Evolutionary conservation across 495 filamentous ascomycete genomes (phyloP), one percentile per base, ranked within the genome.

Genomic region (Achaetomiella virescens): DNA sequence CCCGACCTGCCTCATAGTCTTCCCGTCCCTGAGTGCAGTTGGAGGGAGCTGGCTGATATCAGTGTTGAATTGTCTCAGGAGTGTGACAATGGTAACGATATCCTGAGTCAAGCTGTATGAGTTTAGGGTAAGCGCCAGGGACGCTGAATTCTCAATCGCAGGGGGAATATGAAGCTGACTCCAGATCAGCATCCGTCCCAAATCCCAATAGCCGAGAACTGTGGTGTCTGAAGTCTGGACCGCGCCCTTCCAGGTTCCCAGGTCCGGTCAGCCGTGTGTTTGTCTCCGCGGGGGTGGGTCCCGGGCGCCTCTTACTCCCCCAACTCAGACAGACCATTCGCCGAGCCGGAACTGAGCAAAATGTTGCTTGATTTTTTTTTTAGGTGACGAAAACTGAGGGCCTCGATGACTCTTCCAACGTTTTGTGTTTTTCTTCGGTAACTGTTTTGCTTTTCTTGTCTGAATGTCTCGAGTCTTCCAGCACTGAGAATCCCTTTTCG

Each of bases 251-350:
- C 8, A 37, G 31, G 47, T 49, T 38, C 1, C 6, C 33, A 20
- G 6, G 12, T 31, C 27, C 31, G 15, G 20, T 18, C 2, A 20
- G 9, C 37, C 25, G n/a, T 9, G 35, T 6, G 11, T 12, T 35
- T 14, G 7, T 42, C 24, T 43, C 38, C 38, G 37, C 49, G 38
- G 49, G 22, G 49, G 49, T 52, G 49, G 49, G 38, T 42, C 49
- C 46, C 17, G 38, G 24, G 4, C 15, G 9, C 24, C 31, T 15
- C n/a, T 33, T 27, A 42, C 36, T 42, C 37, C 21, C 20, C 33
- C n/a, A 21, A 31, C 24, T 20, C 29, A 38, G 5, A 4, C 10
- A 7, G 36, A 14, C 11, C 36, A 38, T n/a, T 43, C 49, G 37
- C 49, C 38, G 38, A n/a, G n/a, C 3, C 38, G 31, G 49, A 52